These are phyloP conservation scores for Botrytis porri DNA, from an alignment of 2,329 filamentous ascomycete species.

Conservation along the genomic window DNA sequence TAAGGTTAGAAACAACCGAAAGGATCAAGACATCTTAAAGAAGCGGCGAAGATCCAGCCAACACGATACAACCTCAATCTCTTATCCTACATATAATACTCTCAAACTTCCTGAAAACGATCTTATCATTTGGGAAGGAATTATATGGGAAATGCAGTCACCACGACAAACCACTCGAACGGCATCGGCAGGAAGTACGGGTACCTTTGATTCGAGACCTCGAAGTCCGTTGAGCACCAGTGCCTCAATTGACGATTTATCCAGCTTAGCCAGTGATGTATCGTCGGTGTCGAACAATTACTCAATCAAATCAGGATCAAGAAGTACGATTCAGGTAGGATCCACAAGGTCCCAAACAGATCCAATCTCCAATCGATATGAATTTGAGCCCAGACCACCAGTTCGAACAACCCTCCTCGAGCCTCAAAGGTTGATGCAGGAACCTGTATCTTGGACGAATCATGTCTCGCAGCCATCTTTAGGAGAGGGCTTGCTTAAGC, in stretches of 20 bases:
- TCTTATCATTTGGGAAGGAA: constrained; percentile 15
- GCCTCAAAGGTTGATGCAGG: constrained; percentile 18
- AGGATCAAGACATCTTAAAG: constrained; percentile 13
- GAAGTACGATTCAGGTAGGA: constrained; percentile 25
- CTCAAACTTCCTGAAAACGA: constrained; percentile 14
- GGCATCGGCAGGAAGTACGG: constrained; percentile 26
- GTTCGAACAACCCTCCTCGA: constrained; percentile 11
- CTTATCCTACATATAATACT: constrained; percentile 28
- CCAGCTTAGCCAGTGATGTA: constrained; percentile 29
- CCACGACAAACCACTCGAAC: constrained; percentile 24
- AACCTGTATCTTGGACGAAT: constrained; percentile 23
- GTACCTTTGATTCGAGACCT: constrained; percentile 31
- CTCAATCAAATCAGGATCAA: constrained; percentile 12
- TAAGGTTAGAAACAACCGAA: neutral
- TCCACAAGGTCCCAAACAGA: constrained; percentile 23
- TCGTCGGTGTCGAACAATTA: constrained; percentile 22
- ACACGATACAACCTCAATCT: constrained; percentile 23
- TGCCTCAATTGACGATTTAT: constrained; percentile 28
- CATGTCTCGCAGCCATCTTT: constrained; percentile 10
- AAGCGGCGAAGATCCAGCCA: constrained; percentile 14
- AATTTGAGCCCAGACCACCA: constrained; percentile 20
- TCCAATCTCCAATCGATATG: constrained; percentile 23
- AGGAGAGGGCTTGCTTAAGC: constrained; percentile 53
- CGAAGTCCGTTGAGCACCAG: constrained; percentile 35
- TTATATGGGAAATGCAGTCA: constrained; percentile 27